Evolutionary conservation across 257 asterid species (phyloP).

Genomic region (Salvia rosmarinus): DNA sequence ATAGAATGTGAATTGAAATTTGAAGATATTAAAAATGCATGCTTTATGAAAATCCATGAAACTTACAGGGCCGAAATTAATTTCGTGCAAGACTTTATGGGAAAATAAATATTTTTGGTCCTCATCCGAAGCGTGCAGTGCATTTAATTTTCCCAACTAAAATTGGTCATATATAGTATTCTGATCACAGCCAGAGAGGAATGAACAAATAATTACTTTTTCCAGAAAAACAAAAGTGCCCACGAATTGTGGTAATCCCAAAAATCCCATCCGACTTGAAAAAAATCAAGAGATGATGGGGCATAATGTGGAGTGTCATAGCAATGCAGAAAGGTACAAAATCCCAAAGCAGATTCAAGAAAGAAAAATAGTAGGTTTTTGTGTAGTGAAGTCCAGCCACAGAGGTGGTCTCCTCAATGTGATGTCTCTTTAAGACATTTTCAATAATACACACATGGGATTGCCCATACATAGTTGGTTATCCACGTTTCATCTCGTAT

Average conservation of each 20-base stretch:
- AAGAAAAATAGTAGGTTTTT: slow-evolving; percentile 24
- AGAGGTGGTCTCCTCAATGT: slow-evolving; percentile 46
- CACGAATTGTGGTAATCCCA: slow-evolving; percentile 31
- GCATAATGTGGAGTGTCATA: slow-evolving; percentile 38
- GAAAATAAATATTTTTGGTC: slow-evolving; percentile 16
- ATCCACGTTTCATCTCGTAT: background rate
- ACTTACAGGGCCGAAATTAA: slow-evolving; percentile 16
- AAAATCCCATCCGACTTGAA: background rate
- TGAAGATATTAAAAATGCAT: background rate
- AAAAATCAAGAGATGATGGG: slow-evolving; percentile 35
- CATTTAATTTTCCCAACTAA: slow-evolving; percentile 46
- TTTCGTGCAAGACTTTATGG: slow-evolving; percentile 24
- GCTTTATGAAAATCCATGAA: background rate
- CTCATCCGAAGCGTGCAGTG: slow-evolving; percentile 13
- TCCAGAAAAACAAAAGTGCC: background rate
- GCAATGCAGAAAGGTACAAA: slow-evolving; percentile 25
- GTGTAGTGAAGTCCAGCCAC: slow-evolving; percentile 54
- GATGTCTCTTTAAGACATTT: slow-evolving; percentile 42
- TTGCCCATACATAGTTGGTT: slow-evolving; percentile 34
- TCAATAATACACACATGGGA: slow-evolving; percentile 68
- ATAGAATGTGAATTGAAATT: background rate
- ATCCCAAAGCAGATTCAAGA: too few species aligned
- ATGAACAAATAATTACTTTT: background rate
- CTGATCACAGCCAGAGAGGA: slow-evolving; percentile 3
- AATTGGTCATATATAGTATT: slow-evolving; percentile 26